phyloP scores from a whole-genome alignment of 108 stramenopile species.

The Aurantiochytrium sp. region DNA sequence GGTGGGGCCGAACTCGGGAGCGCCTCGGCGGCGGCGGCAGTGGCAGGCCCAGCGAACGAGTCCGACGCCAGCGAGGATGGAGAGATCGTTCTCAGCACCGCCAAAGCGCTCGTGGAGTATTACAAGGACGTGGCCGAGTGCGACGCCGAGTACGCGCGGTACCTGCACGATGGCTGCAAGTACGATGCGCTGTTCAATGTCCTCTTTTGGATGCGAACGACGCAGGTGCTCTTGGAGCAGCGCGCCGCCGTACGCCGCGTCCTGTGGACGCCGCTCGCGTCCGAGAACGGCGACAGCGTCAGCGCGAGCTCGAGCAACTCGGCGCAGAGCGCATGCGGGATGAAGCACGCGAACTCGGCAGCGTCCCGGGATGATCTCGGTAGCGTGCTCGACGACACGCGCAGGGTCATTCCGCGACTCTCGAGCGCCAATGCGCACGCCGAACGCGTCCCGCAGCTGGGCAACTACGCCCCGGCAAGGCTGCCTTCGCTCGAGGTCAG shows the following conservation, averaged over 20 bases:
- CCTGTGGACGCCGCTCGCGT: neutral
- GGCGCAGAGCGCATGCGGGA: neutral
- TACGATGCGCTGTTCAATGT: slow-evolving; percentile 14
- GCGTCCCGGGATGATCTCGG: neutral
- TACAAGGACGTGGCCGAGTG: neutral
- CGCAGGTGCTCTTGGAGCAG: neutral
- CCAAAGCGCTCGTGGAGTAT: neutral
- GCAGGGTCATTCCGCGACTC: neutral
- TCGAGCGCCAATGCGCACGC: neutral
- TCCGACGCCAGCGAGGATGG: too few species aligned
- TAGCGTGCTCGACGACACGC: neutral
- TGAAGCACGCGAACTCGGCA: neutral
- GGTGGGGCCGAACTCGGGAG: too few species aligned
- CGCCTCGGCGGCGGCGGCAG: too few species aligned
- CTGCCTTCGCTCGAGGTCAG: too few species aligned
- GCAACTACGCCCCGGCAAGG: too few species aligned
- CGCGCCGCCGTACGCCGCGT: neutral
- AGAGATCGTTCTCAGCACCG: neutral
- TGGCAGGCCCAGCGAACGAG: too few species aligned
- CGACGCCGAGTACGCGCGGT: neutral
- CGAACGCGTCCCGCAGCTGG: neutral
- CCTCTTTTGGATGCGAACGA: neutral
- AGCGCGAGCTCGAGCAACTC: neutral
- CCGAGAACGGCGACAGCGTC: neutral
- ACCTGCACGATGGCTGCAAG: neutral